Percentiles rank a stretch among this genome's conserved stretches.
These are phyloP conservation scores for Lachnellula suecica DNA, from an alignment of 2,329 filamentous ascomycete genomes.

Conservation along the genomic window DNA sequence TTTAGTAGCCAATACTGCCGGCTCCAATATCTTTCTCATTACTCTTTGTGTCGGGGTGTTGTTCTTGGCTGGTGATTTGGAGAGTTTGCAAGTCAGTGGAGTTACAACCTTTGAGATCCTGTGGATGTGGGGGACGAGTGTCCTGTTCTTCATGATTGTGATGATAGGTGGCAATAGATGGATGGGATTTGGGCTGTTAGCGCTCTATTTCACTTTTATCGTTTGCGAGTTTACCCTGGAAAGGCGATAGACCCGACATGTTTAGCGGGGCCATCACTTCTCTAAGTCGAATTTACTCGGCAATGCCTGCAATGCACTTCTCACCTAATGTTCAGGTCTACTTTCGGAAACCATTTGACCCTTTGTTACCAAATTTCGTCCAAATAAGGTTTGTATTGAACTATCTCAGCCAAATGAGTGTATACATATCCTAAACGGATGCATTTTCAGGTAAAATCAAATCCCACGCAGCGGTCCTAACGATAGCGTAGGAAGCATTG, in stretches of 20 bases:
- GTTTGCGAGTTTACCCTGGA: conserved; percentile 17
- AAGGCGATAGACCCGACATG: conserved; percentile 1
- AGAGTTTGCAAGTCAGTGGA: conserved; percentile 21
- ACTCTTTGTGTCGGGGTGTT: conserved; percentile 47
- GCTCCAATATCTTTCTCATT: conserved; percentile 55
- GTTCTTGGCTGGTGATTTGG: conserved; percentile 31
- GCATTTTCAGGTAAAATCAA: conserved; percentile 20
- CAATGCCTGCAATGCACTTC: not conserved
- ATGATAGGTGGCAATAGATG: conserved; percentile 32
- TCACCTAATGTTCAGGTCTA: not conserved
- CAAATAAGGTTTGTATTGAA: not conserved
- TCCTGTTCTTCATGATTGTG: conserved; percentile 32
- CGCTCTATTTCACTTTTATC: conserved; percentile 33
- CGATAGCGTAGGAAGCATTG: conserved; percentile 56
- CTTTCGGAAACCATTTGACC: not conserved
- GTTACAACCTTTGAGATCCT: conserved; percentile 32
- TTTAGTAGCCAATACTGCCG: conserved; percentile 50
- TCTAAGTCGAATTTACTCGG: not conserved
- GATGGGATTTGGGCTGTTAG: conserved; percentile 33
- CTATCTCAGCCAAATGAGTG: not conserved
- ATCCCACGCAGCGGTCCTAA: conserved; percentile 30
- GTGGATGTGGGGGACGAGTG: conserved; percentile 28
- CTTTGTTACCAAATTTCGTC: not conserved
- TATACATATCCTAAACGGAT: too few relatives aligned
- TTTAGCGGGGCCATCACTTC: not conserved